Percentiles rank a stretch among this genome's conserved stretches.
Conservation (phyloP, 2,329 filamentous ascomycete genomes). For the Epichloe festucae region DNA sequence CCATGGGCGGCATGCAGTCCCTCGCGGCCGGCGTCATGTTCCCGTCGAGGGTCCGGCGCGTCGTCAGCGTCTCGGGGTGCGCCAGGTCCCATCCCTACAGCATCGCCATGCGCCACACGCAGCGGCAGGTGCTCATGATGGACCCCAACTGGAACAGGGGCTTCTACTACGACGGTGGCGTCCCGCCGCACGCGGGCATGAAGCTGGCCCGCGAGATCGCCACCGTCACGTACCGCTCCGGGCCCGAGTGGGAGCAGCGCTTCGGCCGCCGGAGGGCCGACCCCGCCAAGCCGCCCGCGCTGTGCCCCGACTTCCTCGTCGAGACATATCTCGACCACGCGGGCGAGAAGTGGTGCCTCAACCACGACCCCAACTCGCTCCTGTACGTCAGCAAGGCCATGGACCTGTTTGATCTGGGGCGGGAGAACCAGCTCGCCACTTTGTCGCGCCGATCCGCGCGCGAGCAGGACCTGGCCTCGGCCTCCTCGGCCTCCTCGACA, state of each 20-base stretch:
- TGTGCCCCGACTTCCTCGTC: conserved; percentile 96
- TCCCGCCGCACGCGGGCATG: conserved; percentile 93
- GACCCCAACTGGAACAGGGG: conserved; percentile 94
- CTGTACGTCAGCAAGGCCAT: conserved; percentile 97
- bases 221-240: conserved; percentile 91
- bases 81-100: conserved; percentile 93
- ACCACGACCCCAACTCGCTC: conserved; percentile 90
- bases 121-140: conserved; percentile 97
- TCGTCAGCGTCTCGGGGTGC: conserved; percentile 87
- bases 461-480: conserved; percentile 33
- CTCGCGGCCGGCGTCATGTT: conserved; percentile 77
- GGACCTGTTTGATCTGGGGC: conserved; percentile 90
- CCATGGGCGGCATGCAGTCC: conserved; percentile 98
- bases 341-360: conserved; percentile 94
- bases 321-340: conserved; percentile 98
- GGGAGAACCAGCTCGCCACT: conserved; percentile 52
- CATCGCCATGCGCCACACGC: conserved; percentile 96
- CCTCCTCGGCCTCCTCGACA: conserved; percentile 27
- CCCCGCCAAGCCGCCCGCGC: conserved; percentile 68
- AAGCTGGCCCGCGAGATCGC: conserved; percentile 96
- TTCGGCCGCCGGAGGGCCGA: conserved; percentile 85
- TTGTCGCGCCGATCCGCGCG: conserved; percentile 48
- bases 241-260: conserved; percentile 92
- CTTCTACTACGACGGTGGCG: conserved; percentile 70
- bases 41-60: conserved; percentile 64